These are phyloP conservation scores for Lepidopterella palustris DNA, from an alignment of 495 filamentous ascomycete species.

Conservation along the genomic window DNA sequence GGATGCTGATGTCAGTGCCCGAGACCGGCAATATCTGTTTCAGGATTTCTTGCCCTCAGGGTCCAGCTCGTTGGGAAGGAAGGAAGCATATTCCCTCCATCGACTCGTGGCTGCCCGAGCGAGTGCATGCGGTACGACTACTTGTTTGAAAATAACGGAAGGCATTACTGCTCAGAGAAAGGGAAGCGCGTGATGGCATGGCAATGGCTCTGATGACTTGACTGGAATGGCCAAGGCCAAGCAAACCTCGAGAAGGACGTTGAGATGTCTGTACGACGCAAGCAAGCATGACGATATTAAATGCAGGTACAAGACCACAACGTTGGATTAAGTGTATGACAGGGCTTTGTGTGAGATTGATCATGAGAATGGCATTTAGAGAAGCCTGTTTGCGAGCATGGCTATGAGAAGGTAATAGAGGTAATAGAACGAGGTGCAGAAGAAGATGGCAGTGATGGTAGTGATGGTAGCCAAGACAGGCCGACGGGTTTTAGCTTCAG, in stretches of 20 bases:
- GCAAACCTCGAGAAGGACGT: constrained; percentile 2
- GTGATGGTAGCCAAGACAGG: too few relatives aligned
- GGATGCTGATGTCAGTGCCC: not conserved
- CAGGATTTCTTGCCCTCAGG: not conserved
- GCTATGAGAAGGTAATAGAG: too few relatives aligned
- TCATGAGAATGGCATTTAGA: not conserved
- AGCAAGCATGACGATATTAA: constrained; percentile 9
- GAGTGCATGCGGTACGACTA: not conserved
- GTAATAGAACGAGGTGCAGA: too few relatives aligned
- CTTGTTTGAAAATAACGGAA: not conserved
- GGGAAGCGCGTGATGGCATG: not conserved
- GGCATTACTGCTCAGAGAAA: not conserved
- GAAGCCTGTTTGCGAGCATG: too few relatives aligned
- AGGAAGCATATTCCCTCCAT: too few relatives aligned
- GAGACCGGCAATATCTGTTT: not conserved
- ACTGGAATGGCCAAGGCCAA: not conserved
- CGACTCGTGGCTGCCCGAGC: too few relatives aligned
- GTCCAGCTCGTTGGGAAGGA: not conserved
- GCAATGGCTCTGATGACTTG: not conserved
- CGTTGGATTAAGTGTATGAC: not conserved
- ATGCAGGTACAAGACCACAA: constrained; percentile 16
- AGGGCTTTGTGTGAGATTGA: not conserved
- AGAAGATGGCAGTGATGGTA: too few relatives aligned
- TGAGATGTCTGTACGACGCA: not conserved
- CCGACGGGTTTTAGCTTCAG: too few relatives aligned